Evolutionary conservation across 768 basidiomycete genomes (phyloP).

Genomic region (Hemileccinum rubropunctum): DNA sequence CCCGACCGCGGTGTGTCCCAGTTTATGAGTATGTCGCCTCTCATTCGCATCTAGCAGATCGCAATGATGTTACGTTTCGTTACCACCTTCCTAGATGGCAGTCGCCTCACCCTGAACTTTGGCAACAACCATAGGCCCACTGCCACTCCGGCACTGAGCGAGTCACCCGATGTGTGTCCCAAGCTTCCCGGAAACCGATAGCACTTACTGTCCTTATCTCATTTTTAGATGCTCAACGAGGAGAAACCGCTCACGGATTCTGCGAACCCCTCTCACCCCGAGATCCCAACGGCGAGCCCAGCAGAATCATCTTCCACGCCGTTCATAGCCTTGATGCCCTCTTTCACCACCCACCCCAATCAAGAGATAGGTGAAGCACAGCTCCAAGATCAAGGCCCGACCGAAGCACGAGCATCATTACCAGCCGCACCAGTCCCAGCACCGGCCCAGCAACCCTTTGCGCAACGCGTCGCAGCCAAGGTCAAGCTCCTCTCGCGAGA

Average conservation of each 20-base stretch:
- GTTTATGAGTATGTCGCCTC: conserved; percentile 26
- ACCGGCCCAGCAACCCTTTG: conserved; percentile 1
- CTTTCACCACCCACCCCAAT: conserved; percentile 11
- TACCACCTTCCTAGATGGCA: conserved; percentile 14
- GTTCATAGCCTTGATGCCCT: conserved; percentile 9
- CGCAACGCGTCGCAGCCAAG: conserved; percentile 12
- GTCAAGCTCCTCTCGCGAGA: conserved; percentile 24
- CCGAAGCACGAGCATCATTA: neutral
- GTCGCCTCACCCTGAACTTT: conserved; percentile 25
- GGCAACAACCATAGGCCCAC: conserved; percentile 4
- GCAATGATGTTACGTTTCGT: neutral
- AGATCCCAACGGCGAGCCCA: conserved; percentile 8
- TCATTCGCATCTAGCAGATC: neutral
- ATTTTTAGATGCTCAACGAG: conserved; percentile 13
- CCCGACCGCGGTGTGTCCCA: conserved; percentile 23
- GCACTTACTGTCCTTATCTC: neutral
- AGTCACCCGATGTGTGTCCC: conserved; percentile 15
- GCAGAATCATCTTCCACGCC: conserved; percentile 15
- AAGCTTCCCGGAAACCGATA: neutral
- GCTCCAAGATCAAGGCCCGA: neutral
- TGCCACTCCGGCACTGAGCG: neutral
- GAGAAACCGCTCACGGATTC: conserved; percentile 17
- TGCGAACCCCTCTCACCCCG: neutral
- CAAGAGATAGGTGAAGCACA: neutral
- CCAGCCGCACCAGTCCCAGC: neutral